A percentile compares a stretch with the other conserved stretches of the same genome.
phyloP scores from a whole-genome alignment of 164 flowering plant genomes.

The Umbilicus rupestris region DNA sequence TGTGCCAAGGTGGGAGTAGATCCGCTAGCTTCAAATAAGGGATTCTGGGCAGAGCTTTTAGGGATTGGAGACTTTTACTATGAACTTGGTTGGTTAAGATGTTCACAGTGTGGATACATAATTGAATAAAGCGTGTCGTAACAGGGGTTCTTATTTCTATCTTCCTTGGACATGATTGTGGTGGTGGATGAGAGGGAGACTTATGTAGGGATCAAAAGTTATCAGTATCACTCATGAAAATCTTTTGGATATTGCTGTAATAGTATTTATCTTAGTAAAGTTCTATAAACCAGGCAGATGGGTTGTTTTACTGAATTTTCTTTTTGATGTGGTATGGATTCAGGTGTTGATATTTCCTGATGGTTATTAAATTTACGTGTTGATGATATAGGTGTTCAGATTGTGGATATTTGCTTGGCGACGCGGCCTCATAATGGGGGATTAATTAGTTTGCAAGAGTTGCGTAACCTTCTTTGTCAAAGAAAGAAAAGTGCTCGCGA shows the following conservation, averaged over 20 bases:
- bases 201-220: not conserved
- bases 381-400: constrained; percentile 81
- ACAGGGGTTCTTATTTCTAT: not conserved
- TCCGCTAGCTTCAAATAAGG: constrained; percentile 91
- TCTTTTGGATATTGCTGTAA: not conserved
- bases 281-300: not conserved
- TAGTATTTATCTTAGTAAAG: not conserved
- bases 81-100: constrained; percentile 67
- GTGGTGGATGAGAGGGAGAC: not conserved
- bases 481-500: constrained; percentile 77
- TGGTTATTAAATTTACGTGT: constrained; percentile 8
- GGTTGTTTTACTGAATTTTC: not conserved
- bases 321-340: not conserved
- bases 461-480: constrained; percentile 66
- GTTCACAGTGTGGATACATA: not conserved
- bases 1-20: constrained; percentile 97
- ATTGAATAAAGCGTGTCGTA: not conserved
- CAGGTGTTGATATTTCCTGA: not conserved
- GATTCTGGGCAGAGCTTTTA: constrained; percentile 95
- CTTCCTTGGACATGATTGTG: not conserved
- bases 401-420: constrained; percentile 93
- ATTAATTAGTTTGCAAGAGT: constrained; percentile 78
- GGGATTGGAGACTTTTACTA: constrained; percentile 99
- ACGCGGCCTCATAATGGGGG: constrained; percentile 91
- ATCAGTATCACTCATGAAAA: not conserved